Percentiles rank a stretch among this genome's conserved stretches.
Conservation (phyloP, 352 stramenopile genomes). For the Phytophthora multivora region DNA sequence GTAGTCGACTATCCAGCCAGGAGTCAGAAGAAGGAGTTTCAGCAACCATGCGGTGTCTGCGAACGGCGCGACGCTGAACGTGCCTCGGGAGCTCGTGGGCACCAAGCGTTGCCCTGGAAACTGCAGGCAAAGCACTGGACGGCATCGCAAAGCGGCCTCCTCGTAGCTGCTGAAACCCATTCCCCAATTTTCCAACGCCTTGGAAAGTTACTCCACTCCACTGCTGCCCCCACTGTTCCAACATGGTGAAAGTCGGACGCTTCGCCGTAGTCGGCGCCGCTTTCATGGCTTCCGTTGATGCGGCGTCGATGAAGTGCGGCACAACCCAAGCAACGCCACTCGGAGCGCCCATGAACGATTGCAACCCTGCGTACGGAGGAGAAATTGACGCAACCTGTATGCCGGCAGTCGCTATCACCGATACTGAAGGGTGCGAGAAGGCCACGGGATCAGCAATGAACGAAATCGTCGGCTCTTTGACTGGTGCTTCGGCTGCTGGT, state of each 20-base stretch:
- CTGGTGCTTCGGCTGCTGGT: neutral
- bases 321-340: conserved; percentile 6
- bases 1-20: neutral
- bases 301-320: neutral
- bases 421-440: too few relatives aligned
- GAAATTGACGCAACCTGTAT: neutral
- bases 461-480: neutral
- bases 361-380: conserved; percentile 27
- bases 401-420: too few relatives aligned
- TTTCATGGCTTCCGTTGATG: conserved; percentile 3
- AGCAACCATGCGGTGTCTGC: conserved; percentile 16
- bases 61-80: neutral
- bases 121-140: conserved; percentile 19
- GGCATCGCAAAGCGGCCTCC: conserved; percentile 15
- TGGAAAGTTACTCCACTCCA: conserved; percentile 31
- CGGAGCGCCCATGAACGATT: conserved; percentile 17
- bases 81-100: conserved; percentile 3
- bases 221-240: neutral
- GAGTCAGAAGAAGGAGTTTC: conserved; percentile 20
- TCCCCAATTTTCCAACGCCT: conserved; percentile 38
- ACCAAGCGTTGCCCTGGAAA: conserved; percentile 19
- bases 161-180: conserved; percentile 17
- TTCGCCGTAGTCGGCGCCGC: conserved; percentile 7
- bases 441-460: neutral
- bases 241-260: conserved; percentile 29